phyloP scores from a whole-genome alignment of 2,329 filamentous ascomycete species.

The Diaporthe ilicicola region DNA sequence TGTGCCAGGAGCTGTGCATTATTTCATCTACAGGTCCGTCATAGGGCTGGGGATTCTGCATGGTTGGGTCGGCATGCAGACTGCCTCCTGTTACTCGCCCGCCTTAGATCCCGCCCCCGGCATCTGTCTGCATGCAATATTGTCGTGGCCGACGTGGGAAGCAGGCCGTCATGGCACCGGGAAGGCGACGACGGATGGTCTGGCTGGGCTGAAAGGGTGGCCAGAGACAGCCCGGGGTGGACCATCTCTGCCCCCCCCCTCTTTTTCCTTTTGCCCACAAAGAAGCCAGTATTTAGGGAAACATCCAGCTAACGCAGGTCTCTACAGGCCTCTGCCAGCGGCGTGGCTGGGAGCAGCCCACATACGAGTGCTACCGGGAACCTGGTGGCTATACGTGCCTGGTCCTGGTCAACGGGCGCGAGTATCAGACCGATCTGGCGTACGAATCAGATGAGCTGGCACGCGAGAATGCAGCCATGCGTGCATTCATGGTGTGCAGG shows the following conservation, averaged over 20 bases:
- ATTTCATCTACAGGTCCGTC: constrained; percentile 21
- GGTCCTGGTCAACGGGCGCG: constrained; percentile 93
- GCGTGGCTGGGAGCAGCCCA: constrained; percentile 90
- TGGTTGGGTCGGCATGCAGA: constrained; percentile 48
- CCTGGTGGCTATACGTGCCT: constrained; percentile 84
- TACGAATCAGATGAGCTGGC: constrained; percentile 85
- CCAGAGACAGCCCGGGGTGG: constrained; percentile 27
- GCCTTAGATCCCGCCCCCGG: constrained; percentile 27
- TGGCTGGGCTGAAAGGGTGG: neutral
- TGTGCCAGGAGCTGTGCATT: constrained; percentile 3
- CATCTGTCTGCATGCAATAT: constrained; percentile 25
- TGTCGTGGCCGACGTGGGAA: constrained; percentile 7
- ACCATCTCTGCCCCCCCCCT: constrained; percentile 25
- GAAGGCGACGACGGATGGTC: constrained; percentile 16
- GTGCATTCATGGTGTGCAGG: constrained; percentile 96
- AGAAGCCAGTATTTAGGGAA: constrained; percentile 13
- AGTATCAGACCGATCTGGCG: constrained; percentile 90
- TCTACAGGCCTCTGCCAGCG: constrained; percentile 87
- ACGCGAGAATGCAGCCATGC: constrained; percentile 93
- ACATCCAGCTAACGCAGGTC: constrained; percentile 27
- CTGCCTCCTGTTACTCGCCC: constrained; percentile 38
- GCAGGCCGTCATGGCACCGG: constrained; percentile 20
- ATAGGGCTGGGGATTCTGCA: constrained; percentile 43
- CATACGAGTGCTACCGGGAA: constrained; percentile 83
- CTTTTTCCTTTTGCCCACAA: too few species aligned